Evolutionary conservation across 2,329 filamentous ascomycete species (phyloP).

Genomic region (Amylocarpus encephaloides): DNA sequence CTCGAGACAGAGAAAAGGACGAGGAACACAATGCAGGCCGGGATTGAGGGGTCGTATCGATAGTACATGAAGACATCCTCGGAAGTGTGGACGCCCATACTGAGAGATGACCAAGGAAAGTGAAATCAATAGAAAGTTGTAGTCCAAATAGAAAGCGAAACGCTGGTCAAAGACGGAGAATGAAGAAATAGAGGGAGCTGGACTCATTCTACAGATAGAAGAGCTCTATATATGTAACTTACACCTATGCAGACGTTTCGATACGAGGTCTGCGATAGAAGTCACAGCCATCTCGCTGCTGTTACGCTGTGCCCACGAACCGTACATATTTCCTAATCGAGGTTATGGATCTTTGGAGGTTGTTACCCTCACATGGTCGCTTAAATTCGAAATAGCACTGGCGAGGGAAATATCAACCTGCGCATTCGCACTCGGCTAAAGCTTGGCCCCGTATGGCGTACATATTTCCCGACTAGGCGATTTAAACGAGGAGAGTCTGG

Average conservation of each 20-base stretch:
- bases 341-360: background rate
- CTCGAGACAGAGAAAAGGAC: slow-evolving; percentile 35
- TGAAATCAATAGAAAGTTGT: background rate
- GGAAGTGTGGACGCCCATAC: background rate
- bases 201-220: too few species aligned
- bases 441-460: too few species aligned
- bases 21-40: slow-evolving; percentile 36
- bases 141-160: too few species aligned
- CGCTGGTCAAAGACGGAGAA: too few species aligned
- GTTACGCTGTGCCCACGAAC: background rate
- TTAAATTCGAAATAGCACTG: too few species aligned
- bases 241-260: background rate
- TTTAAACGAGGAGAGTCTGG: background rate
- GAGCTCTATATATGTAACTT: background rate
- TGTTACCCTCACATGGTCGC: background rate
- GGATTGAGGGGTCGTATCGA: slow-evolving; percentile 41
- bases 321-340: slow-evolving; percentile 4
- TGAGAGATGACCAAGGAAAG: background rate
- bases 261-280: too few species aligned
- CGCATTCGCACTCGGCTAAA: background rate
- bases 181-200: too few species aligned
- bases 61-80: slow-evolving; percentile 28
- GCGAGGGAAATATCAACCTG: background rate
- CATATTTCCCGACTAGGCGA: too few species aligned
- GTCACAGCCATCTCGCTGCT: background rate